Evolutionary conservation across 2,329 filamentous ascomycete genomes (phyloP), one percentile per base, ranked within the genome.

Genomic region (Raffaelea arxii): DNA sequence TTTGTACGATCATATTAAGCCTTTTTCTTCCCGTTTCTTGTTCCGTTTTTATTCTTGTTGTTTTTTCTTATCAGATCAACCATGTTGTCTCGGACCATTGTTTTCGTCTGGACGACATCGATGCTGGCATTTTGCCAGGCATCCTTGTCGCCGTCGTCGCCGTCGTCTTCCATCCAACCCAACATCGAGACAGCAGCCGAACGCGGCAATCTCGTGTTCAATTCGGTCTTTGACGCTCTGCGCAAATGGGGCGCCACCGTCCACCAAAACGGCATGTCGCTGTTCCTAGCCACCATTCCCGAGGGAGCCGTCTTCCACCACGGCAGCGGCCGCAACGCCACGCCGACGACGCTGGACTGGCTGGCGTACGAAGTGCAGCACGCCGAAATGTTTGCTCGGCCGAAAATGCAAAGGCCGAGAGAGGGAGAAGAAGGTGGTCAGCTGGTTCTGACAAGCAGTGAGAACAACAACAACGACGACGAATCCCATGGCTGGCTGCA

Each of bases 51-150:
- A 9, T 30, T 30, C 16, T 30, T 30, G 9, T 30, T 30, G 9
- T 30, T 30, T 30, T 30, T 30, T 16, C 27, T 16, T 16, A 9
- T 9, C 9, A 30, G 27, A 16, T 16, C 27, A 30, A 30, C 27
- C 27, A 30, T 30, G 27, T 30, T 30, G 27, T 30, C 27, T 9
- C 27, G 9, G 27, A 30, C 16, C 27, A 30, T 16, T 30, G 27
- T 16, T 16, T 30, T 30, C 9, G 16, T 16, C 27, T 30, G 27
- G 27, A 16, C 27, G 16, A 30, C 27, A 16, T 9, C 27, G 27
- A 30, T 30, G 9, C 65, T 96, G 14, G 69, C 96, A 4, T 16
- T 38, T 21, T 6, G 36, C 18, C 10, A 14, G 18, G 36, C 9
- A 21, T n/a, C 36, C 11, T 38, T 21, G 4, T 12, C 36, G 16